phyloP scores from a whole-genome alignment of 192 early-diverging fungal genomes.

The Backusella psychrophila region DNA sequence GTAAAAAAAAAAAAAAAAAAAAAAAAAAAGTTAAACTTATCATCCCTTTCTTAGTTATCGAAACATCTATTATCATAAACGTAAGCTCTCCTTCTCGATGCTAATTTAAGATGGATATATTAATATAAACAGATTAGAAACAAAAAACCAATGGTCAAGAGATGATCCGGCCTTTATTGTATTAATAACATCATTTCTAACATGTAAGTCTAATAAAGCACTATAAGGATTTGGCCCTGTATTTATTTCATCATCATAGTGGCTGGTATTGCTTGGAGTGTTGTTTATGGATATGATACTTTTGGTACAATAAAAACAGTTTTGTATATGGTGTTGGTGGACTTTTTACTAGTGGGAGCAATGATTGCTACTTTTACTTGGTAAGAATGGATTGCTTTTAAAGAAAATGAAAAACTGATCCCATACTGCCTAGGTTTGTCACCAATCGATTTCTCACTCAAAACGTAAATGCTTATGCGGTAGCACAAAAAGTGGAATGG shows the following conservation, averaged over 20 bases:
- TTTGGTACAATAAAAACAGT: conserved; percentile 70
- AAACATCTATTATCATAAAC: conserved; percentile 96
- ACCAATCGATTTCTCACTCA: conserved; percentile 84
- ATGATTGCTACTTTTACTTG: conserved; percentile 70
- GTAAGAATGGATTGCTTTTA: conserved; percentile 36
- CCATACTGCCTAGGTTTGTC: conserved; percentile 46
- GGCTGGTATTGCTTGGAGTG: conserved; percentile 78
- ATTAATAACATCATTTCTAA: conserved; percentile 64
- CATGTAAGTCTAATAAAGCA: neutral
- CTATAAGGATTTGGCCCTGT: neutral
- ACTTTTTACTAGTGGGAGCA: conserved; percentile 73
- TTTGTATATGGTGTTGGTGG: conserved; percentile 79
- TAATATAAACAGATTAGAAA: conserved; percentile 56
- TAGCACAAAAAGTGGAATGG: conserved; percentile 93
- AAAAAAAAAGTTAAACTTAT: neutral
- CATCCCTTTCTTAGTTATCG: conserved; percentile 62
- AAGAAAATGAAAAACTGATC: too few species aligned
- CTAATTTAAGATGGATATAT: neutral
- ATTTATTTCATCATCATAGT: conserved; percentile 39
- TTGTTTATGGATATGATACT: conserved; percentile 66
- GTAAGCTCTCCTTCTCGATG: conserved; percentile 42
- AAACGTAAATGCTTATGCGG: conserved; percentile 66
- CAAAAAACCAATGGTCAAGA: conserved; percentile 97
- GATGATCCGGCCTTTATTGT: conserved; percentile 98
- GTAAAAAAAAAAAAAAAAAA: neutral